Evolutionary conservation across 257 asterid genomes (phyloP), one percentile per base, ranked within the genome.

Genomic region (Agastache rugosa): DNA sequence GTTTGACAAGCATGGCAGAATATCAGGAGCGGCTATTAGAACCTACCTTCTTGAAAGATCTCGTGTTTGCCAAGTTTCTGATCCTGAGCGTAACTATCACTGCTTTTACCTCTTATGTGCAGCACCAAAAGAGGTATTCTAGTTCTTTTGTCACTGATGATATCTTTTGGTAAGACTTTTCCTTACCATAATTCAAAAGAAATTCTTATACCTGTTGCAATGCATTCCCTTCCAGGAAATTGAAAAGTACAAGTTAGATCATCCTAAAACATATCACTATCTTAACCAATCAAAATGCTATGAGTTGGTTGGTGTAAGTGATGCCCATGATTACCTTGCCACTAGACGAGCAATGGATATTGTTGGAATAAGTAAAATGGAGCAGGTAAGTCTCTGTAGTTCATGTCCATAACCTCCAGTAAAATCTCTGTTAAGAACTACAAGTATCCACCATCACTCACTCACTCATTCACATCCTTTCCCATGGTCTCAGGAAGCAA

Each of bases 41-140:
- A 93, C 98, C 68, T 93, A 93, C 84, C 98, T 93, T 81, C 98
- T 93, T 47, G 98, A 91, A 81, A 85, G 98, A 87, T 93, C 98
- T 61, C 96, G 98, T 72, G 98, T 93, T 78, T 91, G 97, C 88
- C 98, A 93, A 88, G 75, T 93, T 75, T 91, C 97, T 73, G 97
- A 91, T 80, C 97, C 97, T 35, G 98, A 93, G 83, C 93, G 97
- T 74, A 93, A 93, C 81, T 93, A 93, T 73, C 98, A 93, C 87
- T 91, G 97, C 80, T 93, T 93, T 91, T 93, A 93, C 88, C 96
- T 93, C 71, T 87, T 93, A 66, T 93, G 98, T 90, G 96, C 98
- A 54, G 97, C 98, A 50, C 97, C 98, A 35, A 92, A 90, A 77
- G 97, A 90, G 96, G 98, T 91, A 78, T 67, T 35, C 68, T 73